Percentiles rank a stretch among this genome's conserved stretches.
Conservation (phyloP, 2,329 filamentous ascomycete genomes). For the Scedosporium dehoogii region DNA sequence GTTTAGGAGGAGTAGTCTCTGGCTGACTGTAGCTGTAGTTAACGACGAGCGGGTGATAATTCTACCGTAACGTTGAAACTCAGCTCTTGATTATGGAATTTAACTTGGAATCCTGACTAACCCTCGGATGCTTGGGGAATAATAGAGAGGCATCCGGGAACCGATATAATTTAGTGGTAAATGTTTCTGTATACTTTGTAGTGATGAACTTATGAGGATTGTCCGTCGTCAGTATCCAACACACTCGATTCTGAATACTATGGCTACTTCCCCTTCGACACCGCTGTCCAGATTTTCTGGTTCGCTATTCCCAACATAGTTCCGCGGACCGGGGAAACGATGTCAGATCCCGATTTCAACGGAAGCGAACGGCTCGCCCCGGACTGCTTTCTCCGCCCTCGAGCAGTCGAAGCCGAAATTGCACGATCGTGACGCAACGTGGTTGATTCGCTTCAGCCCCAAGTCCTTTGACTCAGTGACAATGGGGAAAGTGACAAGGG, state of each 20-base stretch:
- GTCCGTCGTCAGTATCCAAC: slow-evolving; percentile 67
- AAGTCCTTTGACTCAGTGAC: slow-evolving; percentile 1
- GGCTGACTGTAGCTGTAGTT: slow-evolving; percentile 77
- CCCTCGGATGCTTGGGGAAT: too few relatives aligned
- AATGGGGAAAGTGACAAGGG: neutral
- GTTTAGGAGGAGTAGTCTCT: slow-evolving; percentile 93
- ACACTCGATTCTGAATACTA: slow-evolving; percentile 22
- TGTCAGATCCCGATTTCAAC: slow-evolving; percentile 91
- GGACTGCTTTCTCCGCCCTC: slow-evolving; percentile 51
- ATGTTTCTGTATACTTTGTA: neutral
- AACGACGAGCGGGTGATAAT: slow-evolving; percentile 46
- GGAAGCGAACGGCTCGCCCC: slow-evolving; percentile 72
- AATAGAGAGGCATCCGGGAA: too few relatives aligned
- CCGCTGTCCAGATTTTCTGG: slow-evolving; percentile 61
- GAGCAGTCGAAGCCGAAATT: slow-evolving; percentile 41
- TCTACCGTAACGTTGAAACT: too few relatives aligned
- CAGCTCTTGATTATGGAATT: too few relatives aligned
- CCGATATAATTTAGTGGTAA: too few relatives aligned
- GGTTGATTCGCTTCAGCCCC: neutral
- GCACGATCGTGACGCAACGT: neutral
- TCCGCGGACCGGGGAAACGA: slow-evolving; percentile 69
- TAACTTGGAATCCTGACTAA: too few relatives aligned
- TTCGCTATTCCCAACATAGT: slow-evolving; percentile 61
- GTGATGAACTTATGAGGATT: slow-evolving; percentile 42
- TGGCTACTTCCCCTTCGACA: slow-evolving; percentile 56